These are phyloP conservation scores for Rhizopus stolonifer DNA, from an alignment of 371 early-diverging fungal species.

Conservation along the genomic window DNA sequence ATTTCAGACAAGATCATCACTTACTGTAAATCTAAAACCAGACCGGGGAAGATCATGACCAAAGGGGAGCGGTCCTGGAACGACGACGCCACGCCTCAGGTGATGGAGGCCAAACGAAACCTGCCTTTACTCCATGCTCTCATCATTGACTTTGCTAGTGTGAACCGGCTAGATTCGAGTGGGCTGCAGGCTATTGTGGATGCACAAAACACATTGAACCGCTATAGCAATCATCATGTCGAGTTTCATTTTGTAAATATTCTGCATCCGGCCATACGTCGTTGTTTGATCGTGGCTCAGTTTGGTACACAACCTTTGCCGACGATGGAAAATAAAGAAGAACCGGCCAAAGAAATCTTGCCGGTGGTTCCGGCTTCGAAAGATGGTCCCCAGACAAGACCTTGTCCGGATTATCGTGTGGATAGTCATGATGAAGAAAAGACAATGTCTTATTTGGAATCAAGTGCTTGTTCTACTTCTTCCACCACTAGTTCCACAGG, in stretches of 20 bases:
- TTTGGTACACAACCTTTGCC: constrained; percentile 39
- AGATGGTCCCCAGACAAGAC: constrained; percentile 25
- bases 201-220: constrained; percentile 46
- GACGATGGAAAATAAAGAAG: background rate
- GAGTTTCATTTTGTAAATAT: constrained; percentile 56
- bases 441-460: too few species aligned
- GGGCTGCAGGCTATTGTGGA: constrained; percentile 65
- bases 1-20: constrained; percentile 43
- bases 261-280: constrained; percentile 33
- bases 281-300: constrained; percentile 37
- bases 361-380: constrained; percentile 44
- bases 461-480: too few species aligned
- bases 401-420: too few species aligned
- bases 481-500: background rate
- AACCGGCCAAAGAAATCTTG: constrained; percentile 24
- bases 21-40: constrained; percentile 36
- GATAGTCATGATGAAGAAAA: too few species aligned
- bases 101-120: constrained; percentile 20
- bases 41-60: constrained; percentile 16
- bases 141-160: constrained; percentile 66
- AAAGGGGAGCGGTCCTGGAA: constrained; percentile 53
- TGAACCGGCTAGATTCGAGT: constrained; percentile 63
- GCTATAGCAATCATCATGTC: constrained; percentile 53
- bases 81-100: constrained; percentile 31
- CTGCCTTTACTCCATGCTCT: constrained; percentile 56